Base-by-base conservation (phyloP, 306 rosid genomes). In the Cajanus cajan region DNA sequence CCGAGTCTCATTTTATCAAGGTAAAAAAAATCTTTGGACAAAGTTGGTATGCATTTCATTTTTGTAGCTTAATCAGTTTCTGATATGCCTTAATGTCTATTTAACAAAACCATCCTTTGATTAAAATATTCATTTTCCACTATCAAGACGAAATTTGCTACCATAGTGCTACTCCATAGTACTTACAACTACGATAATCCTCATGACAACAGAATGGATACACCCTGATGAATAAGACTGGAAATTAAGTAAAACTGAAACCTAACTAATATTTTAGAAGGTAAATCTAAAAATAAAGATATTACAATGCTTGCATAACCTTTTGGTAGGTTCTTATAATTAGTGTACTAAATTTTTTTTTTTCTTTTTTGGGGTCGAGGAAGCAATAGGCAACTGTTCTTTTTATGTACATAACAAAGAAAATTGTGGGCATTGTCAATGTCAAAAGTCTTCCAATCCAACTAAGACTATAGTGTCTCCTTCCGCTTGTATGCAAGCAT, bases 401-500 rank as follows among this genome's bases (percentile, higher is more conserved):
- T 36, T 68, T 47, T 76, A 70, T 80, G 72, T 80, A 71, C 76
- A 84, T 21, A 21, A 2, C 58, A 19, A 57, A 77, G 44, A n/a
- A 61, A 39, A 68, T 5, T 82, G 59, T 44, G n/a, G 54, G 18
- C 73, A 68, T 6, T 68, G 73, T 68, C 66, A 50, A 72, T 31
- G 45, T 81, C 62, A 80, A 50, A 59, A 65, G 19, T 40, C 22
- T 37, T 63, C 69, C 69, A 44, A 13, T 61, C 50, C 44, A 37
- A 40, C 52, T 66, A 64, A 65, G 41, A 67, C 33, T 80, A 69
- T 52, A 40, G 37, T 59, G 51, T 74, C 85, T 76, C 89, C 91
- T 89, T 90, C 84, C 67, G 84, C 81, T 86, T 86, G 87, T 89
- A 95, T 71, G 87, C 97, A 59, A 95, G 88, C 78, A 95, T 83